A percentile compares a stretch with the other conserved stretches of the same genome.
Conservation (phyloP, 2,329 filamentous ascomycete genomes). For the Colletotrichum lupini region DNA sequence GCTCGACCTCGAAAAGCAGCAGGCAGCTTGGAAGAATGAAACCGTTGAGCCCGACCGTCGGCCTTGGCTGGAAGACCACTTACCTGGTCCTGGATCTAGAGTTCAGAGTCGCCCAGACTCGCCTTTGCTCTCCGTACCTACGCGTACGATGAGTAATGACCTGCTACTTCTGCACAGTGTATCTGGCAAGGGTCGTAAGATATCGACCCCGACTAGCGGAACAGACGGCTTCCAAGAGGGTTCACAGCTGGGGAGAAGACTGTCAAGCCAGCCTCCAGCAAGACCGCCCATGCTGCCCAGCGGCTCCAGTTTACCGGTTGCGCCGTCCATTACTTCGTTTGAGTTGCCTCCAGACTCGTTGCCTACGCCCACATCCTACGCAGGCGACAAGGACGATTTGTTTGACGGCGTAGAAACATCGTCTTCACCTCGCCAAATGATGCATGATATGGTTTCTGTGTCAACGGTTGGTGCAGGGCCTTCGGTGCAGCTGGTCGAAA, state of each 20-base stretch:
- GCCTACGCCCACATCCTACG: conserved; percentile 53
- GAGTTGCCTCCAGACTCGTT: conserved; percentile 51
- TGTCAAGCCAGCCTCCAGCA: conserved; percentile 59
- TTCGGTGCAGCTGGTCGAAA: conserved; percentile 93
- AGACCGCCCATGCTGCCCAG: conserved; percentile 54
- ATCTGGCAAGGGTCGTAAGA: conserved; percentile 53
- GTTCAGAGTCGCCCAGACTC: conserved; percentile 65
- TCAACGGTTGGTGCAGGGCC: conserved; percentile 92
- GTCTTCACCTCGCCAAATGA: conserved; percentile 74
- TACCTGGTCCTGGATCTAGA: conserved; percentile 53
- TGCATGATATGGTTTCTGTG: conserved; percentile 87
- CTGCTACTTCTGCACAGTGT: conserved; percentile 48
- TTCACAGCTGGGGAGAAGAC: conserved; percentile 55
- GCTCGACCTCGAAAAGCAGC: conserved; percentile 63
- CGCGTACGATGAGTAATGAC: conserved; percentile 66
- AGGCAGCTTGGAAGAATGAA: conserved; percentile 55
- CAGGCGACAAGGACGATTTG: conserved; percentile 58
- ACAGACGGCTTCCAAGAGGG: conserved; percentile 52
- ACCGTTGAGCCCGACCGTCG: conserved; percentile 53
- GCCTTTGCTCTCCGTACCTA: conserved; percentile 60
- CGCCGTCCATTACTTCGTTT: conserved; percentile 60
- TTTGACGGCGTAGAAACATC: conserved; percentile 66
- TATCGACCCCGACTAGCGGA: conserved; percentile 64
- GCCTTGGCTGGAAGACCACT: conserved; percentile 62
- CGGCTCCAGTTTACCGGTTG: conserved; percentile 47